Evolutionary conservation across 208 protist genomes (phyloP).

Genomic region (Entamoeba histolytica): DNA sequence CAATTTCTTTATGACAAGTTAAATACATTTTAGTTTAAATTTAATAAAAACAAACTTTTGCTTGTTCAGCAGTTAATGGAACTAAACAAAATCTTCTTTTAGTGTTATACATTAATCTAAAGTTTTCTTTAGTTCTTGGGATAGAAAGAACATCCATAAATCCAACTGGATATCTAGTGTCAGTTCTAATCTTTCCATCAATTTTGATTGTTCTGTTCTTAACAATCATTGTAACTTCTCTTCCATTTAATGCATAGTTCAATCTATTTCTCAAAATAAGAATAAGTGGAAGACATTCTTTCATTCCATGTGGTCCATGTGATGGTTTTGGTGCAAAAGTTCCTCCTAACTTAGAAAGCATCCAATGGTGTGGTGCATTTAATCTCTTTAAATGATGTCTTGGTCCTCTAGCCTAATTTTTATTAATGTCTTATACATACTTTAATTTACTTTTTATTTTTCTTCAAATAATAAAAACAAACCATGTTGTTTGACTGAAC

Average conservation of each 20-base stretch:
- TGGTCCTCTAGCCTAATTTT: not conserved
- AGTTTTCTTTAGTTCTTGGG: constrained; percentile 83
- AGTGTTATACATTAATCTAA: constrained; percentile 90
- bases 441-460: no score
- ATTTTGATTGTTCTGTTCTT: constrained; percentile 71
- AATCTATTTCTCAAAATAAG: constrained; percentile 70
- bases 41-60: constrained; percentile 17
- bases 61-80: constrained; percentile 70
- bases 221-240: constrained; percentile 81
- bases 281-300: constrained; percentile 65
- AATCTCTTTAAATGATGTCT: constrained; percentile 91
- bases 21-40: not conserved
- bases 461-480: no score
- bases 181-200: no score
- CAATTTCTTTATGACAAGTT: not conserved
- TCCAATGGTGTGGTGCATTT: constrained; percentile 91
- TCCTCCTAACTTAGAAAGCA: constrained; percentile 93
- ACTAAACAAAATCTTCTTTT: constrained; percentile 90
- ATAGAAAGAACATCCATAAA: no score
- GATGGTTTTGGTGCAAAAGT: constrained; percentile 74
- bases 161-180: no score
- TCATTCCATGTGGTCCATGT: constrained; percentile 80
- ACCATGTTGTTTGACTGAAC: no score
- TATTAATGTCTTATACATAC: no score
- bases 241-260: constrained; percentile 85